Conservation (phyloP, 2,329 filamentous ascomycete genomes). For the Thielaviopsis populi region DNA sequence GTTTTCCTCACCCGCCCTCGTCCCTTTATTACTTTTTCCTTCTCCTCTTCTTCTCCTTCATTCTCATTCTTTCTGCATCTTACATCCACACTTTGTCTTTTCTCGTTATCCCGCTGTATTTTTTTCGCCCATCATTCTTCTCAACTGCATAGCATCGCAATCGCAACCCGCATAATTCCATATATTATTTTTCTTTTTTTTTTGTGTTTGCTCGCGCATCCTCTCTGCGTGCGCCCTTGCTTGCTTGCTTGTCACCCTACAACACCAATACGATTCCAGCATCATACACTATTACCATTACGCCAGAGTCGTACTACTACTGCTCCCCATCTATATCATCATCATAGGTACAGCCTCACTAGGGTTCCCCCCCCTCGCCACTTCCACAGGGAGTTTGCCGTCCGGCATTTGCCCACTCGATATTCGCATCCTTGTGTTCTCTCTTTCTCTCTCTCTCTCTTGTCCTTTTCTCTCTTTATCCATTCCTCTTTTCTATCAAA, state of each 20-base stretch:
- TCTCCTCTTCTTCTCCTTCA: neutral
- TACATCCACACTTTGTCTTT: neutral
- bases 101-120: neutral
- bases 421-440: constrained; percentile 1
- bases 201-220: neutral
- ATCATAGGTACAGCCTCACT: neutral
- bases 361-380: neutral
- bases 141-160: neutral
- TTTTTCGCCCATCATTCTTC: neutral
- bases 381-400: neutral
- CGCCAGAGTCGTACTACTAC: neutral
- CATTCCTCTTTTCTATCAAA: neutral
- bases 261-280: neutral
- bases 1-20: neutral
- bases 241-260: neutral
- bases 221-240: neutral
- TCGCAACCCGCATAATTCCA: neutral
- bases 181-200: neutral
- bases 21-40: neutral
- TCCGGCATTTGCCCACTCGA: neutral
- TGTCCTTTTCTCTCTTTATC: neutral
- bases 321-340: neutral
- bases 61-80: neutral
- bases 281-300: neutral
- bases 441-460: neutral